Base-by-base conservation (phyloP, 345 rosid species). In the Chamaenerion angustifolium region DNA sequence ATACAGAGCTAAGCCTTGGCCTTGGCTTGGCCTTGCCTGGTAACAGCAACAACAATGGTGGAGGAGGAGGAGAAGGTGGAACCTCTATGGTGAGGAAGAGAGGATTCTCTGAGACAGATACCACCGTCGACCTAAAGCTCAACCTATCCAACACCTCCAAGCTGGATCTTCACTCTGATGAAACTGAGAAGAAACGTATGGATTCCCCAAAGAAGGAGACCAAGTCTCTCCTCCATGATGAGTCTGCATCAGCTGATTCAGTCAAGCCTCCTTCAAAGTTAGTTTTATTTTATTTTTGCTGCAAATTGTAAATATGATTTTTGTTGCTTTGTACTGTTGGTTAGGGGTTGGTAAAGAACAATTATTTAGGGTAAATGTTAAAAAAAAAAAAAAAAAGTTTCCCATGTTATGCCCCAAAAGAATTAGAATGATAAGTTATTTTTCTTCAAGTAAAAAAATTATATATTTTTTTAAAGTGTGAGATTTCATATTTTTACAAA, bases 1-100 rank as follows among this genome's bases (percentile, higher is more conserved):
- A 67, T 67, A 81, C 90, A 4, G 90, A 85, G 76, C 76, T 85
- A 43, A 76, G 90, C 51, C 79, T 85, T 0, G 95, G 90, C n/a
- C 55, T 85, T 47, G 90, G 85, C 5, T 31, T 31, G 37, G 37
- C 37, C 37, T 31, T 31, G 37, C 37, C 37, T 31, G 37, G 27
- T 2, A 23, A 23, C 27, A 23, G 5, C 27, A 23, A 23, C 27
- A 23, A 2, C 27, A 23, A 23, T 5, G 5, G 3, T 23, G 5
- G 37, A 4, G 37, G 25, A 21, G 25, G 37, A 4, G 37, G 37
- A 31, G 37, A 31, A 31, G 69, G 71, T 0, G 75, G 79, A 3
- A 67, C 37, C 5, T 3, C 51, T 16, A 56, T 51, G 46, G 70
- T 55, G 43, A 41, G 81, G 15, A 83, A 85, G 65, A 79, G 95